Conservation (phyloP, 768 basidiomycete species). For the Phaeotremella skinneri region DNA sequence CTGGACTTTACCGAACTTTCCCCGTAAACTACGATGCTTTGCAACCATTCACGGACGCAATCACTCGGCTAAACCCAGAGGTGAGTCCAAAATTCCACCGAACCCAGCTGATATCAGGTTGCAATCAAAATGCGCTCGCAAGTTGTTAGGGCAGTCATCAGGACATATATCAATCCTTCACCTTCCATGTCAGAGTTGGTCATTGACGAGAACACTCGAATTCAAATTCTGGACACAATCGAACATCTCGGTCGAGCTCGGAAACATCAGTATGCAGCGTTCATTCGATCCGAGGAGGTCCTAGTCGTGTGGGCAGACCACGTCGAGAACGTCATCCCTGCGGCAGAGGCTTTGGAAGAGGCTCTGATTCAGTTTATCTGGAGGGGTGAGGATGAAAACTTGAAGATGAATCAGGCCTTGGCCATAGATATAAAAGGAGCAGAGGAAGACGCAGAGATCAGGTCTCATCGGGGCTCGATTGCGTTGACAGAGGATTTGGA, state of each 20-base stretch:
- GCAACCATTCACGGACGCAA: constrained; percentile 76
- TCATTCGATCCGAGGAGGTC: constrained; percentile 77
- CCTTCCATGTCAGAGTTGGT: constrained; percentile 44
- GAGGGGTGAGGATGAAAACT: constrained; percentile 53
- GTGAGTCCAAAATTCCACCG: constrained; percentile 51
- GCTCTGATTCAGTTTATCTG: constrained; percentile 77
- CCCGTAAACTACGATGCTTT: constrained; percentile 81
- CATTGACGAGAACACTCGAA: constrained; percentile 71
- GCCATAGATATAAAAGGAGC: constrained; percentile 28
- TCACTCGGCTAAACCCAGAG: constrained; percentile 72
- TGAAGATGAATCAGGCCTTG: constrained; percentile 37
- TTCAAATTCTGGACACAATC: constrained; percentile 78
- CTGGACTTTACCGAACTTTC: constrained; percentile 62
- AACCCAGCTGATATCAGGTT: constrained; percentile 69
- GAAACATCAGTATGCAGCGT: constrained; percentile 83
- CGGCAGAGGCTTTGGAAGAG: constrained; percentile 57
- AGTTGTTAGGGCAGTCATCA: constrained; percentile 22
- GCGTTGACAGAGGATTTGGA: constrained; percentile 33
- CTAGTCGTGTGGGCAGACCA: constrained; percentile 77
- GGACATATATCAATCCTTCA: constrained; percentile 26
- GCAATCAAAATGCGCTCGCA: constrained; percentile 69
- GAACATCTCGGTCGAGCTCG: constrained; percentile 68
- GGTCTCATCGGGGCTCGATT: constrained; percentile 4
- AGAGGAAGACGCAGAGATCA: constrained; percentile 26
- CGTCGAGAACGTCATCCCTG: constrained; percentile 66